Conservation (phyloP, 495 filamentous ascomycete species). For the Hypoxylon lenormandii region DNA sequence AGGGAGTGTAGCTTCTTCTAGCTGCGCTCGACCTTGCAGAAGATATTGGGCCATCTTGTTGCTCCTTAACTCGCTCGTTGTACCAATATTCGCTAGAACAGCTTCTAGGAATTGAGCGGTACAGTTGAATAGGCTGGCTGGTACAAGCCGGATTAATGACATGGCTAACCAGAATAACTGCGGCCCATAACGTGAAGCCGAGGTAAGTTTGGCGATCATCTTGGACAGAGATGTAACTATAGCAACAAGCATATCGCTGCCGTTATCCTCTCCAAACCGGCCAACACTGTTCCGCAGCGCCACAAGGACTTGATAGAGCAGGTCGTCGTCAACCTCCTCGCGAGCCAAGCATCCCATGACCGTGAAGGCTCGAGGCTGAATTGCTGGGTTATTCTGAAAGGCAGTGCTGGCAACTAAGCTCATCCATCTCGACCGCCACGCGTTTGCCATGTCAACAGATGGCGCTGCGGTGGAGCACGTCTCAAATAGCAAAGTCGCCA, state of each 20-base stretch:
- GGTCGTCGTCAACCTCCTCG: conserved; percentile 75
- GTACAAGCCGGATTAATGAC: conserved; percentile 71
- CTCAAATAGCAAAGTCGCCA: conserved; percentile 68
- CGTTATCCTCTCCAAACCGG: conserved; percentile 69
- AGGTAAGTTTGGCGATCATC: conserved; percentile 74
- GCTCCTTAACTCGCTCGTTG: conserved; percentile 66
- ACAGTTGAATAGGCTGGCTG: conserved; percentile 69
- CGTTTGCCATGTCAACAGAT: conserved; percentile 71
- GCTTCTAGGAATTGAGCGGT: conserved; percentile 71
- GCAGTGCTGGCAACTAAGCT: conserved; percentile 75
- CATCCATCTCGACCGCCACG: conserved; percentile 79
- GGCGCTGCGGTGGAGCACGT: conserved; percentile 71
- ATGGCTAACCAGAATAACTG: conserved; percentile 77
- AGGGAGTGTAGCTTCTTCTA: conserved; percentile 68
- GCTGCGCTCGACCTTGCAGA: conserved; percentile 65
- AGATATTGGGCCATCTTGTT: conserved; percentile 68
- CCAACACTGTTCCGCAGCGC: conserved; percentile 70
- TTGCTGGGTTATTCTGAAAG: conserved; percentile 76
- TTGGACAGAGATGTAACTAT: conserved; percentile 73
- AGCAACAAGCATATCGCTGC: conserved; percentile 73
- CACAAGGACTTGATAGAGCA: conserved; percentile 76
- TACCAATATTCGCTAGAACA: conserved; percentile 69
- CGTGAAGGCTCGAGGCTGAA: conserved; percentile 74
- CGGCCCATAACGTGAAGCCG: conserved; percentile 71
- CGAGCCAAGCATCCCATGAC: conserved; percentile 76